Evolutionary conservation across 805 yeast genomes (phyloP).

Genomic region (Lipomyces sp.): DNA sequence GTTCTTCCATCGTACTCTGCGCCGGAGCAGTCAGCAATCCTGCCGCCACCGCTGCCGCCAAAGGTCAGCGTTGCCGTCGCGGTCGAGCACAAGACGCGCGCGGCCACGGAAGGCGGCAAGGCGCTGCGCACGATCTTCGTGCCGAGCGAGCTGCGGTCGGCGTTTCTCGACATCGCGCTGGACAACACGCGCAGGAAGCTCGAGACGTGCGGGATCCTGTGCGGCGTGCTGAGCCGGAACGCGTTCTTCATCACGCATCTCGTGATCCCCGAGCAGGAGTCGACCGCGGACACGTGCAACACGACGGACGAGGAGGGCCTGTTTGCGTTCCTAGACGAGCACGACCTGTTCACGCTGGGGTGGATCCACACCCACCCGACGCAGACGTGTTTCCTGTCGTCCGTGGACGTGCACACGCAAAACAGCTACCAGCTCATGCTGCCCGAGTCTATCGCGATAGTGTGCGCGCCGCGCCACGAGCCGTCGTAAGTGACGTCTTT

Average conservation of each 20-base stretch:
- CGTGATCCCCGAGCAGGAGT: constrained; percentile 60
- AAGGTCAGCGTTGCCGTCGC: constrained; percentile 3
- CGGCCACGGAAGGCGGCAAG: constrained; percentile 54
- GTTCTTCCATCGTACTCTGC: neutral
- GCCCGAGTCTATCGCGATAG: constrained; percentile 66
- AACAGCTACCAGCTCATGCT: constrained; percentile 66
- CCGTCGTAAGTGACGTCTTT: constrained; percentile 37
- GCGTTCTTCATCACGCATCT: constrained; percentile 63
- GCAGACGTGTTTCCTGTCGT: constrained; percentile 64
- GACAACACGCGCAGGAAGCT: constrained; percentile 50
- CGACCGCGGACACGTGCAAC: constrained; percentile 60
- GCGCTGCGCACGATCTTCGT: constrained; percentile 53
- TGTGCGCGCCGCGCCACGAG: constrained; percentile 52
- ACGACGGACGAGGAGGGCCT: constrained; percentile 59
- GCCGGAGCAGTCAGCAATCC: neutral
- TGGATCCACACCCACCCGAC: constrained; percentile 78
- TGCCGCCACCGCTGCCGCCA: constrained; percentile 1
- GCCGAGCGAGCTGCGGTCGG: constrained; percentile 45
- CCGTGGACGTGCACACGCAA: constrained; percentile 66
- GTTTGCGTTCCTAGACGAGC: constrained; percentile 53
- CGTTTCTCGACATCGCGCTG: constrained; percentile 48
- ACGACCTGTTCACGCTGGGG: constrained; percentile 61
- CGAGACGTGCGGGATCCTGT: constrained; percentile 66
- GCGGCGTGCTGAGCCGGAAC: constrained; percentile 58
- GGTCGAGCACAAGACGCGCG: constrained; percentile 26